Percentiles rank a stretch among this genome's conserved stretches.
These are phyloP conservation scores for Fagopyrum homotropicum DNA, from an alignment of 148 eudicot species.

Conservation along the genomic window DNA sequence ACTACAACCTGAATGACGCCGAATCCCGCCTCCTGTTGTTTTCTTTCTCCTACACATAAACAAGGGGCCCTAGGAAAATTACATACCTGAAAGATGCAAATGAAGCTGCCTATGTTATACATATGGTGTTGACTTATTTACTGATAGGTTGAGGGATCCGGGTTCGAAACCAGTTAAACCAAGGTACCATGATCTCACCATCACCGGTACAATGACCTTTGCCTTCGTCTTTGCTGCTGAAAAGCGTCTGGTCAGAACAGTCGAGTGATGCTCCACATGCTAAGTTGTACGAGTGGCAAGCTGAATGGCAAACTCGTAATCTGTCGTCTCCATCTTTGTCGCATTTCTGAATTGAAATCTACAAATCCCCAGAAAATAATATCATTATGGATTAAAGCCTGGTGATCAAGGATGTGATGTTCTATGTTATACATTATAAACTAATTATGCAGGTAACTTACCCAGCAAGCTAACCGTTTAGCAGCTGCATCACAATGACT, in stretches of 20 bases:
- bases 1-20: not conserved
- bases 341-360: slow-evolving; percentile 95
- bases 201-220: slow-evolving; percentile 84
- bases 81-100: slow-evolving; percentile 16
- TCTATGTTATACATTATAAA: no score
- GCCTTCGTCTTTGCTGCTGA: slow-evolving; percentile 62
- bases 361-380: slow-evolving; percentile 13
- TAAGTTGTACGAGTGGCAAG: slow-evolving; percentile 81
- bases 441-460: slow-evolving; percentile 23
- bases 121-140: slow-evolving; percentile 24
- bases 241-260: slow-evolving; percentile 95
- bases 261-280: slow-evolving; percentile 95
- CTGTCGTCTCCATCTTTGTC: slow-evolving; percentile 90
- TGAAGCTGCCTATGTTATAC: slow-evolving; percentile 44
- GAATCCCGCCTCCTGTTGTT: not conserved
- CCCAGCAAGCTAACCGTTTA: slow-evolving; percentile 96
- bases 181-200: slow-evolving; percentile 50
- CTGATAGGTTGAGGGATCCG: slow-evolving; percentile 21
- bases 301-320: slow-evolving; percentile 88
- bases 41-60: not conserved
- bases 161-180: slow-evolving; percentile 43
- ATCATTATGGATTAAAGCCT: not conserved
- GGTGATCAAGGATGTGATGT: no score
- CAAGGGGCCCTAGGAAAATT: slow-evolving; percentile 5
- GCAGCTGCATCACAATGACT: slow-evolving; percentile 86